Evolutionary conservation across 805 yeast genomes (phyloP).

Genomic region (Metschnikowia amazonensis): DNA sequence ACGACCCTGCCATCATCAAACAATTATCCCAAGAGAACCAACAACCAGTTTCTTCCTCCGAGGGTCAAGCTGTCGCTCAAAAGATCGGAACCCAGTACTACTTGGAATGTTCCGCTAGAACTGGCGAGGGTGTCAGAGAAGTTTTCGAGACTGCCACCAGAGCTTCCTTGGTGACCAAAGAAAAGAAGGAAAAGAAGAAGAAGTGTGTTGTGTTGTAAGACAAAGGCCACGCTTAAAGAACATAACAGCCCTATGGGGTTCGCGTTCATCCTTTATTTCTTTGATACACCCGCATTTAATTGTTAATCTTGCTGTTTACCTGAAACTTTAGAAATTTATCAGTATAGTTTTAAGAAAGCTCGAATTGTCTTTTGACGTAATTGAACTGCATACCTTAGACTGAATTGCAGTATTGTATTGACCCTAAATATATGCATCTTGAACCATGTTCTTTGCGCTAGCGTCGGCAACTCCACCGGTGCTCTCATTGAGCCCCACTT

Average conservation of each 20-base stretch:
- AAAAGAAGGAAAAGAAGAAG: constrained; percentile 28
- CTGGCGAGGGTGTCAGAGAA: constrained; percentile 30
- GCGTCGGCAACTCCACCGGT: constrained; percentile 38
- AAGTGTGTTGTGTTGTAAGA: constrained; percentile 29
- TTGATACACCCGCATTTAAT: constrained; percentile 16
- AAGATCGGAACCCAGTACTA: constrained; percentile 29
- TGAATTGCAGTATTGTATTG: not conserved
- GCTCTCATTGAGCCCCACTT: constrained; percentile 37
- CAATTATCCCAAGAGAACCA: constrained; percentile 23
- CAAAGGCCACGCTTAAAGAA: not conserved
- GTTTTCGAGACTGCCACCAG: constrained; percentile 30
- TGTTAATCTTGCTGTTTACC: constrained; percentile 16
- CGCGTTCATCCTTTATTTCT: constrained; percentile 11
- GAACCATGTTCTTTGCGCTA: constrained; percentile 1
- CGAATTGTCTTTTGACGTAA: constrained; percentile 3
- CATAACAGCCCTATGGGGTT: constrained; percentile 1
- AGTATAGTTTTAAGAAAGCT: constrained; percentile 3
- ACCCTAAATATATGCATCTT: constrained; percentile 7
- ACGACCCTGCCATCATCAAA: constrained; percentile 26
- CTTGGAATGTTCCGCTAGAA: constrained; percentile 36
- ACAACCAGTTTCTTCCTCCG: constrained; percentile 24
- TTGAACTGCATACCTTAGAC: not conserved
- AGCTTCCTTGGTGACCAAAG: constrained; percentile 29
- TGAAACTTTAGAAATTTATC: constrained; percentile 1
- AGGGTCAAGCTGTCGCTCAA: constrained; percentile 28